Base-by-base conservation (phyloP, 2,329 filamentous ascomycete genomes). In the Dactylonectria estremocensis region DNA sequence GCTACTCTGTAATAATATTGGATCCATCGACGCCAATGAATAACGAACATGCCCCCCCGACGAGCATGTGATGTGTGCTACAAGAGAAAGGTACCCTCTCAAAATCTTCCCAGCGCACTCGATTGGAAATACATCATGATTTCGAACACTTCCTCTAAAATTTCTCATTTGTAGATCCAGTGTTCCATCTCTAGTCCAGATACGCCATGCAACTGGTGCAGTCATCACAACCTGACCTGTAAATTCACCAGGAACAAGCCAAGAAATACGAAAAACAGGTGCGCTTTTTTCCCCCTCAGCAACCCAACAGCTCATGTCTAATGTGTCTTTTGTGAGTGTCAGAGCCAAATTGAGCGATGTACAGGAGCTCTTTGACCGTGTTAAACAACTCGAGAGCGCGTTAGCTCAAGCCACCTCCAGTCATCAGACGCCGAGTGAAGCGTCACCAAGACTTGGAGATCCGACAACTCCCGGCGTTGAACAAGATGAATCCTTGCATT, bases 361-460 rank as follows among this genome's bases (percentile, higher is more conserved):
- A 18, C 71, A 73, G 37, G 69, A 72, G 57, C 24, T 73, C 13
- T 74, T 69, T 13, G 69, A 59, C 8, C 71, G 72, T 3, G 64
- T 73, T 6, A 69, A 73, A 54, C 62, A 69, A 1, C 61, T 73
- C 7, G 72, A 73, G 48, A 61, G 66, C 31, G 71, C 68, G 9
- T 56, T 73, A 14, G 62, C 49, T 13, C 45, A 70, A 61, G 37
- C 56, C 6, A 58, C 33, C 65, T 43, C 65, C 40, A 52, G 9
- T 18, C 24, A 14, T 35, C 49, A 6, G 49, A 52, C 49, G 3
- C 49, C 28, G 13, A 24, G 24, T 14, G n/a, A 20, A 18, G 33
- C 20, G 5, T 52, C 35, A 35, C 63, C 49, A 49, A 53, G 43
- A 33, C 54, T 56, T 16, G 20, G 46, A 45, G 28, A 37, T 18